phyloP scores from a whole-genome alignment of 2,329 filamentous ascomycete species.

The Ceratocystis cacaofunesta region DNA sequence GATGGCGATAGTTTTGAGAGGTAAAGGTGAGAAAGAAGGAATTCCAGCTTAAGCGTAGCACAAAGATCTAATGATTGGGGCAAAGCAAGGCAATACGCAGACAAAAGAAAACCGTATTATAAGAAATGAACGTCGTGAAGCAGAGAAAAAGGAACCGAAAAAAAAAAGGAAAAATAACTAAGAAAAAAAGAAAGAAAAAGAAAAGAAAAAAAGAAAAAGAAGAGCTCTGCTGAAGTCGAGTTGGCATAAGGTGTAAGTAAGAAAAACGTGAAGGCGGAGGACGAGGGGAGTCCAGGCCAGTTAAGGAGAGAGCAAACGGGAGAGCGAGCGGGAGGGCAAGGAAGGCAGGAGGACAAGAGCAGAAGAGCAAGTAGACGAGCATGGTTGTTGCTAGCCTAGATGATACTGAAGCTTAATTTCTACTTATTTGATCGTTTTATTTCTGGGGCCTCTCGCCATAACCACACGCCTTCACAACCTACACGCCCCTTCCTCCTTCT shows the following conservation, averaged over 20 bases:
- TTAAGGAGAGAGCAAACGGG: constrained; percentile 6
- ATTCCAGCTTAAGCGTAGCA: neutral
- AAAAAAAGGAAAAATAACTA: neutral
- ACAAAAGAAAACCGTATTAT: constrained; percentile 2
- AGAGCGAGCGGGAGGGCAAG: neutral
- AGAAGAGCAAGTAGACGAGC: neutral
- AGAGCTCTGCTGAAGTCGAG: neutral
- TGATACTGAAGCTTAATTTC: neutral
- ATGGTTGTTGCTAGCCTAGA: neutral
- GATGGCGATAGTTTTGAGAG: neutral
- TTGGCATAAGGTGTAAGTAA: constrained; percentile 10
- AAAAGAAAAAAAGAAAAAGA: neutral
- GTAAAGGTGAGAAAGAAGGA: neutral
- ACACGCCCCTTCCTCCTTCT: neutral
- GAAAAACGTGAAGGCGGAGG: neutral
- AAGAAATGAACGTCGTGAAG: constrained; percentile 3
- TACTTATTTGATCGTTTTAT: neutral
- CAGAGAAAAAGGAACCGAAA: neutral
- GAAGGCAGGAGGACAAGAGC: constrained; percentile 1
- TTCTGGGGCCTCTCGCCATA: no score
- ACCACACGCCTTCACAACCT: no score
- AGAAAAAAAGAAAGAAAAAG: constrained; percentile 1
- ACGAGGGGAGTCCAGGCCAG: constrained; percentile 9
- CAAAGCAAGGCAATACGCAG: neutral
- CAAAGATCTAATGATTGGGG: neutral